phyloP scores from a whole-genome alignment of 768 basidiomycete species.

The Hortiboletus campestris region DNA sequence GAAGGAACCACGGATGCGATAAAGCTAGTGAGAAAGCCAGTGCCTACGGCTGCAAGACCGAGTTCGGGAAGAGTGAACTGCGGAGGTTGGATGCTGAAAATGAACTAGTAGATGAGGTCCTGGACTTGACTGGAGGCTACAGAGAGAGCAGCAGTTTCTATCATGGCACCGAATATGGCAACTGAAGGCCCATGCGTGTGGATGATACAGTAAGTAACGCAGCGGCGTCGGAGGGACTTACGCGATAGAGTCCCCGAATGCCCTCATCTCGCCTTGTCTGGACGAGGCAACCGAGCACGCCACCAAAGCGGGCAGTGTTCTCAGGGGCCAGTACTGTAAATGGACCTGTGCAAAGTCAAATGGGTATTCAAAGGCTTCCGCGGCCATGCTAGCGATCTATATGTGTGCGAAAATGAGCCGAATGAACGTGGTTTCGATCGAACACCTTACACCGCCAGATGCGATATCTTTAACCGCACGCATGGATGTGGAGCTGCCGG shows the following conservation, averaged over 20 bases:
- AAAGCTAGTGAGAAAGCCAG: slow-evolving; percentile 79
- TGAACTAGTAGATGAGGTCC: slow-evolving; percentile 45
- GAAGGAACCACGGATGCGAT: slow-evolving; percentile 56
- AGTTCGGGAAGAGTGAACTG: slow-evolving; percentile 62
- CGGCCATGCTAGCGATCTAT: slow-evolving; percentile 77
- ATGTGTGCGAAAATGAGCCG: slow-evolving; percentile 1
- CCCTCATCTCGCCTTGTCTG: slow-evolving; percentile 61
- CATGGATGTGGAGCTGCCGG: neutral
- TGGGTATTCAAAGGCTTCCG: slow-evolving; percentile 89
- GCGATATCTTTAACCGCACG: slow-evolving; percentile 44
- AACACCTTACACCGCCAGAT: slow-evolving; percentile 41
- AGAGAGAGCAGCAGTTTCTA: slow-evolving; percentile 84
- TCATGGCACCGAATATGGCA: slow-evolving; percentile 84
- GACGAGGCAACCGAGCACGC: slow-evolving; percentile 59
- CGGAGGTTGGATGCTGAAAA: slow-evolving; percentile 26
- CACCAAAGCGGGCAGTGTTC: slow-evolving; percentile 50
- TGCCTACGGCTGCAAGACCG: slow-evolving; percentile 72
- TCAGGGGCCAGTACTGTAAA: slow-evolving; percentile 84
- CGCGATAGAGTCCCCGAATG: slow-evolving; percentile 52
- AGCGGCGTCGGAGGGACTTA: slow-evolving; percentile 25
- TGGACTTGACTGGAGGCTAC: slow-evolving; percentile 75
- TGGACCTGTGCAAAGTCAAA: slow-evolving; percentile 93
- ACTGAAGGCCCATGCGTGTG: slow-evolving; percentile 71
- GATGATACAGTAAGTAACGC: neutral
- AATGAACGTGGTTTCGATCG: neutral